Evolutionary conservation across 345 rosid species (phyloP), one percentile per base, ranked within the genome.

Genomic region (Streptanthus diversifolius): DNA sequence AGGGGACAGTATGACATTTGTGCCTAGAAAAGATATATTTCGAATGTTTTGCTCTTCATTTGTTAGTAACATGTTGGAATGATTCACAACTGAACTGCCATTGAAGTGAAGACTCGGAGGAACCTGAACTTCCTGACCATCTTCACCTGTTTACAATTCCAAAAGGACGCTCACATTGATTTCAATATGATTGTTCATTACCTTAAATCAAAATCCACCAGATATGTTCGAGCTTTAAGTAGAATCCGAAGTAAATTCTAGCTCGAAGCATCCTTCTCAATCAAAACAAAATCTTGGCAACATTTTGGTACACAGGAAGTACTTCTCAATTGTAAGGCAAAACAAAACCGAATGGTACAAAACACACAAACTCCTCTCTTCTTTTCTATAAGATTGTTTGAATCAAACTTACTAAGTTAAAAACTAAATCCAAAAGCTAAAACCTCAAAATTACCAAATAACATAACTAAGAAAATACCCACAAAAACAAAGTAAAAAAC

Each of bases 81-180:
- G 62, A 68, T 79, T 70, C 56, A 70, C 36, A n/a, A 75, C 60
- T 39, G 70, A 51, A 71, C 68, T 85, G 53, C 61, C 63, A 48
- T 82, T 90, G 33, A 80, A 62, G 27, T 75, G 82, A 24, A 84
- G 76, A 70, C 73, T 86, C 14, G 68, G 80, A 12, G 84, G 83
- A 44, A 29, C 75, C 43, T 77, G 84, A 47, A 66, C 81, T 59
- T 83, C 90, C 75, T 30, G 86, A 25, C 85, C 63, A 80, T 86
- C 89, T 79, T 88, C 97, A 70, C 99, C 98, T 92, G 72, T 82
- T 67, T 68, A 30, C 53, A 56, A 49, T 70, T 29, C 5, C 51
- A 70, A 63, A 48, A 63, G 22, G 9, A 40, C 51, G 53, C 11
- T 29, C 63, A 63, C 45, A 21, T 67, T 0, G 11, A 66, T 15